Base-by-base conservation (phyloP, 768 basidiomycete species). In the Tylopilus felleus region DNA sequence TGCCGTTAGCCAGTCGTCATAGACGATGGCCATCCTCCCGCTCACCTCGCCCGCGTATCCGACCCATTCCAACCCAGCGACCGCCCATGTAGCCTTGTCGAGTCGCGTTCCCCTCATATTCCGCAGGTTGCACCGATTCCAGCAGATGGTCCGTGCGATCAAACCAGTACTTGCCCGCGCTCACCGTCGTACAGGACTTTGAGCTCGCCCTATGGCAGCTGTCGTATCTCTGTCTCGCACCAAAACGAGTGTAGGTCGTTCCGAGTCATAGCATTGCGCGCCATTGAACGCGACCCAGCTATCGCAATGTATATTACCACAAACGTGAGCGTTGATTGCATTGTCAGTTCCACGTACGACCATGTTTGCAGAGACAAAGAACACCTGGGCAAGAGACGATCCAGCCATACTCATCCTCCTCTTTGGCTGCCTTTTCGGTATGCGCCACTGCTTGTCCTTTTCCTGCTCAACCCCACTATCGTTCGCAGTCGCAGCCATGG, bases 361-460 rank as follows among this genome's bases (percentile, higher is more conserved):
- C 59, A 35, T 21, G 40, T 44, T 40, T 38, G 58, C 73, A 90
- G 93, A 98, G 77, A 98, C 95, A 19, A 98, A 97, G 78, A 97
- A 98, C 69, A 93, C 90, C 16, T 98, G 95, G 95, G 93, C 95
- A 19, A 78, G 96, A 69, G 96, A 98, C 71, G 96, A 98, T 67
- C 96, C 96, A 21, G 96, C 96, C 25, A 93, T 97, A 59, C 79
- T 98, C 25, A 79, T 98, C 27, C 81, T 98, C 46, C 85, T 98
- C 41, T 80, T 82, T 46, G 87, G 81, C 41, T 93, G 86, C 68
- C 80, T 95, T 21, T 78, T 77, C 49, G 84, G 93, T 93, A 59
- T 44, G 66, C 1, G 19, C 28, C 8, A 2, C 28, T 28, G 19
- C 7, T 10, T 14, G 22, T 8, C 36, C 17, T 16, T 17, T 4